A percentile compares a stretch with the other conserved stretches of the same genome.
These are phyloP conservation scores for Curvularia sp. DNA, from an alignment of 2,329 filamentous ascomycete genomes.

Conservation along the genomic window DNA sequence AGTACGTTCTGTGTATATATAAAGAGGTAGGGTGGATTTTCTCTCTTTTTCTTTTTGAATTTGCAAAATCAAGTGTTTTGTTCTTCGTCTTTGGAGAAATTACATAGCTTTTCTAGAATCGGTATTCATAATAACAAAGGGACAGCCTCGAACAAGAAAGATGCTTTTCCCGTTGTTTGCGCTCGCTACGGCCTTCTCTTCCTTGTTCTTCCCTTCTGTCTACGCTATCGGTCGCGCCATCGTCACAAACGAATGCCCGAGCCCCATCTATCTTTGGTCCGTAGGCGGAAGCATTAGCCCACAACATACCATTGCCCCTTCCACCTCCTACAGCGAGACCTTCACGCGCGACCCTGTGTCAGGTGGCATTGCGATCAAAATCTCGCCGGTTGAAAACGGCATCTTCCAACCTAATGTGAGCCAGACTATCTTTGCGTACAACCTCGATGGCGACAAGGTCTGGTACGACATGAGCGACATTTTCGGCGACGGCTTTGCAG, in stretches of 20 bases:
- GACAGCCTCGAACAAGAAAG: neutral
- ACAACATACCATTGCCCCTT: conserved; percentile 27
- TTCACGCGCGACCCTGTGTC: conserved; percentile 33
- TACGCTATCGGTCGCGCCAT: conserved; percentile 41
- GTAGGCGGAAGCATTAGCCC: conserved; percentile 31
- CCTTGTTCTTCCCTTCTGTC: conserved; percentile 13
- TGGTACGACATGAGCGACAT: conserved; percentile 43
- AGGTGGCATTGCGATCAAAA: conserved; percentile 36
- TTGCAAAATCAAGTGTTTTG: too few species aligned
- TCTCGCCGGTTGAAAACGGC: conserved; percentile 29
- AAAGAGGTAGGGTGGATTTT: neutral
- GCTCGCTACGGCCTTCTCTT: neutral
- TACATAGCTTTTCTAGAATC: neutral
- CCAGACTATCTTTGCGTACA: conserved; percentile 42
- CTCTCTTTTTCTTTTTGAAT: neutral
- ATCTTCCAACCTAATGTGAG: conserved; percentile 40
- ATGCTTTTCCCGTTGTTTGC: neutral
- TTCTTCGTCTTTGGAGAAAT: too few species aligned
- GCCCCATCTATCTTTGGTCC: conserved; percentile 41
- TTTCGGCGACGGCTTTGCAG: conserved; percentile 39
- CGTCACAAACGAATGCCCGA: conserved; percentile 43
- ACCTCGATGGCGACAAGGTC: conserved; percentile 30
- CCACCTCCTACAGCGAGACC: conserved; percentile 36
- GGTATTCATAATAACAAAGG: neutral
- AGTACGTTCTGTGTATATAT: neutral